Evolutionary conservation across 208 protist species (phyloP), one percentile per base, ranked within the genome.

Genomic region (Leishmania aethiopica): DNA sequence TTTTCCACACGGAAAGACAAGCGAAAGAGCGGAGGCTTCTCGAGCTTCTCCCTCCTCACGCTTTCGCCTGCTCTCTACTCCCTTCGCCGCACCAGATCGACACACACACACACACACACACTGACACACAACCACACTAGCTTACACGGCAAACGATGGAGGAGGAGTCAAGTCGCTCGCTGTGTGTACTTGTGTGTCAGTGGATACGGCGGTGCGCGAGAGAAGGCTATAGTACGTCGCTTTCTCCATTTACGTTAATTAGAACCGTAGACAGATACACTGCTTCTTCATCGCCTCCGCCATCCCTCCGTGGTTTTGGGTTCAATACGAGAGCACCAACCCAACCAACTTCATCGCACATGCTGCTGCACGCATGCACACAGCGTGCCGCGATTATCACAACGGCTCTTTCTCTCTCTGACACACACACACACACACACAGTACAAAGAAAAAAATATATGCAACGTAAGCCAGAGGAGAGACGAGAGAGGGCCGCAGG

Each of bases 41-140:
- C 32, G 40, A 7, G 8, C n/a, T 32, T 25, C 62, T 19, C 62
- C 32, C 62, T 19, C 62, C 62, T 3, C 32, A 37, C 32, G 32
- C 62, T 40, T 19, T 69, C 62, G 6, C 28, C 62, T 64, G 25
- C 2, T 28, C n/a, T 32, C 59, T 64, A 22, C 62, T 40, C 62
- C 32, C 32, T 32, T 40, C 32, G 28, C 3, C 3, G n/a, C n/a
- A 37, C 28, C 60, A 37, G 3, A 6, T 17, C 13, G 28, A 40
- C 28, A 60, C 2, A 78, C 37, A 0, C 53, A 78, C 75, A 70
- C 28, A 69, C 75, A 57, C 28, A 80, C 47, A 79, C n/a, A 60
- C 47, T 37, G 4, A 72, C 64, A 80, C 77, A 72, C 51, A 78
- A 6, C 4, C 62, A 72, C 70, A 74, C 70, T 19, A 17, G 22